Base-by-base conservation (phyloP, 2,329 filamentous ascomycete species). In the Pseudogymnoascus sp. region DNA sequence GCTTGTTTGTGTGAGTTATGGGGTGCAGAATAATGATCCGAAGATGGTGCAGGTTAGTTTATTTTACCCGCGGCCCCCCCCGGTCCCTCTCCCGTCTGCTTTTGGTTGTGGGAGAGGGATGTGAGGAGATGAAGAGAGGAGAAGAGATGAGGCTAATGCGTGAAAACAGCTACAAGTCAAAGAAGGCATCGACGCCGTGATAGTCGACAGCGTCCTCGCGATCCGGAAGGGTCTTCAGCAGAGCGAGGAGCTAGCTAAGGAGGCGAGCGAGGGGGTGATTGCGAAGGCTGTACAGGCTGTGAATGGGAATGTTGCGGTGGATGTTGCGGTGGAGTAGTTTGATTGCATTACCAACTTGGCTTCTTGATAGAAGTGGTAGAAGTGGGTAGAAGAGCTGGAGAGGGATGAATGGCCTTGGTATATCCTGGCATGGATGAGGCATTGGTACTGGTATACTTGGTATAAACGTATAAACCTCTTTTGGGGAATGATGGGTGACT, bases 121-220 rank as follows among this genome's bases (percentile, higher is more conserved):
- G 14, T 1, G 14, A 39, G 14, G 37, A 39, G 23, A 31, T 37
- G 5, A 6, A 16, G 39, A 16, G 16, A n/a, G 23, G 21, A 16
- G 45, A 48, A 3, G 21, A 51, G 14, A 51, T 16, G 10, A 21
- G 2, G 61, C 66, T 69, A 64, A 65, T 10, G 16, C 65, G 61
- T 62, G 43, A 31, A 43, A 37, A 62, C n/a, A 68, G 61, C 70
- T 69, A 73, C 95, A 99, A 87, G 91, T 96, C 8, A 90, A 91
- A 63, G 91, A 97, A 77, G 93, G 95, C 60, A 97, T 99, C 67
- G 95, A 99, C 74, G 95, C 95, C 1, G 93, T 99, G 63, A 99
- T 99, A 73, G 95, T 98, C 13, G 95, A 99, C 74, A 95, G 86
- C 67, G 93, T 99, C 2, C 83, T 98, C 31, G 91, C 91, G 43